Percentiles rank a stretch among this genome's conserved stretches.
phyloP scores from a whole-genome alignment of 2,329 filamentous ascomycete species.

The Xylariaceae sp. region DNA sequence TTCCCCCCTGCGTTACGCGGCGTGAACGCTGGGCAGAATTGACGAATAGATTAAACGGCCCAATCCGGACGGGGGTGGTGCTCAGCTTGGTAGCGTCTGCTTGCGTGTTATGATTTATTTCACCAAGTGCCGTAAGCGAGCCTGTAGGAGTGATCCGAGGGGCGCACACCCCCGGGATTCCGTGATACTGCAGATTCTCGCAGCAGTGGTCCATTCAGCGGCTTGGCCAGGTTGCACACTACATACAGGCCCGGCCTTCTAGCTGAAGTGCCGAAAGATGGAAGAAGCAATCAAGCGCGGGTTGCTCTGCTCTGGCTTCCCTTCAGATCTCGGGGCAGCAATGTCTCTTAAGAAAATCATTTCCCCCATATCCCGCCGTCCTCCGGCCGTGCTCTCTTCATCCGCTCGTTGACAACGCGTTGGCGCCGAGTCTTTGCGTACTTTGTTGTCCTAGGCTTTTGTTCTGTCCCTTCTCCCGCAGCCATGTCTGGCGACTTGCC shows the following conservation, averaged over 20 bases:
- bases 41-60: background rate
- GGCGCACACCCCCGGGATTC: slow-evolving; percentile 3
- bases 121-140: slow-evolving; percentile 10
- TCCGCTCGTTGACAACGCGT: background rate
- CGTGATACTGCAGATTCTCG: slow-evolving; percentile 2
- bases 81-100: background rate
- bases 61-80: slow-evolving; percentile 3
- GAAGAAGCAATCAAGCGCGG: background rate
- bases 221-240: slow-evolving; percentile 1
- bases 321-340: background rate
- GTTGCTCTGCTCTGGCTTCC: background rate
- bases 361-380: background rate
- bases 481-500: background rate
- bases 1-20: background rate
- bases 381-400: background rate
- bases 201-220: slow-evolving; percentile 1
- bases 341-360: slow-evolving; percentile 4
- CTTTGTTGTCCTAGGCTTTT: background rate
- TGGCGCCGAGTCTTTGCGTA: background rate
- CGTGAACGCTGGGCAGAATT: background rate
- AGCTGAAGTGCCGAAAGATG: background rate
- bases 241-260: background rate
- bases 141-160: slow-evolving; percentile 5
- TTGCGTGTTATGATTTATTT: background rate
- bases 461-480: background rate